Conservation (phyloP, 495 filamentous ascomycete genomes). For the Astrocystis sublimbata region DNA sequence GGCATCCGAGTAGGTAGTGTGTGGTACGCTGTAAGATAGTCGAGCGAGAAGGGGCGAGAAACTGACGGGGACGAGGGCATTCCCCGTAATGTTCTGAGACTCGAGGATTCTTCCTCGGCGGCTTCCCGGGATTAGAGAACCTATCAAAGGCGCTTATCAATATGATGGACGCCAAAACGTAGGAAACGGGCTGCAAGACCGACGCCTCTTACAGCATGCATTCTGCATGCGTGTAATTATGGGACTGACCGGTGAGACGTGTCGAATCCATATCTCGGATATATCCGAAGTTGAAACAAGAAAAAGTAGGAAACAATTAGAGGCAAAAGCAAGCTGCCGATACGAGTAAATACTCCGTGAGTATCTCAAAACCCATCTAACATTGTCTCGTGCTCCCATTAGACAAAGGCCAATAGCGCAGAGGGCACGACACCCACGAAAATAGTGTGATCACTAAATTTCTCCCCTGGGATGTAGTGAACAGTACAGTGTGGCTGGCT, state of each 20-base stretch:
- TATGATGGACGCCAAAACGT: not conserved
- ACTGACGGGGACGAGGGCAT: no score
- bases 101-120: not conserved
- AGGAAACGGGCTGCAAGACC: not conserved
- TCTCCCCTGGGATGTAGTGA: not conserved
- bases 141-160: not conserved
- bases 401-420: not conserved
- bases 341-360: not conserved
- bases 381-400: not conserved
- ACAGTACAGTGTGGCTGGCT: conserved; percentile 5
- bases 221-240: not conserved
- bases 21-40: not conserved
- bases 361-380: not conserved
- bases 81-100: not conserved
- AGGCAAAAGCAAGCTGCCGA: not conserved
- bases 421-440: not conserved
- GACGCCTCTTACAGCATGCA: conserved; percentile 8
- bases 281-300: conserved; percentile 1
- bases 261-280: conserved; percentile 3
- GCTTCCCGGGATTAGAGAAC: not conserved
- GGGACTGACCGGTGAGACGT: conserved; percentile 14
- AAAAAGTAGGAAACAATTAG: not conserved
- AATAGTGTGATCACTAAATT: not conserved
- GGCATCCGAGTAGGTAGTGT: not conserved
- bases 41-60: not conserved